phyloP scores from a whole-genome alignment of 768 basidiomycete genomes.

The Pleurotus eryngii region DNA sequence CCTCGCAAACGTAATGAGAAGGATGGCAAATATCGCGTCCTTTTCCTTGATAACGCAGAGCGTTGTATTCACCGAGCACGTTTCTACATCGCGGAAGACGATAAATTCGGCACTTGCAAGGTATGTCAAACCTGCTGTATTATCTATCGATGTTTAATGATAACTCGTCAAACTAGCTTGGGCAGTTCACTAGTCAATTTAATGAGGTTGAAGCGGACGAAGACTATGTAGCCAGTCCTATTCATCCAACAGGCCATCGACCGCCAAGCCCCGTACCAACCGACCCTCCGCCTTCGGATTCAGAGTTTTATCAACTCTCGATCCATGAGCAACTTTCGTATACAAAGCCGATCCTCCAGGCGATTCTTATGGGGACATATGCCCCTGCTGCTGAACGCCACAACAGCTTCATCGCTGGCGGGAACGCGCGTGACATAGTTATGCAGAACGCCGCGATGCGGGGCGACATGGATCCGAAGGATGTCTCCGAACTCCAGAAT shows the following conservation, averaged over 20 bases:
- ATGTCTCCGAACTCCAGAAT: conserved; percentile 32
- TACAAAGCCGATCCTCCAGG: conserved; percentile 57
- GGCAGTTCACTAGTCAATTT: conserved; percentile 48
- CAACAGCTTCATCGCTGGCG: conserved; percentile 56
- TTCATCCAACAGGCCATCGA: conserved; percentile 19
- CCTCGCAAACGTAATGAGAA: conserved; percentile 34
- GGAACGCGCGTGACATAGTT: conserved; percentile 39
- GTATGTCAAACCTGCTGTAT: conserved; percentile 25
- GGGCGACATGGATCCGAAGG: conserved; percentile 39
- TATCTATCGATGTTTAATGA: neutral
- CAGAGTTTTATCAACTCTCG: conserved; percentile 44
- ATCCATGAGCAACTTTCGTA: conserved; percentile 63
- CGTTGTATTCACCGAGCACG: conserved; percentile 40
- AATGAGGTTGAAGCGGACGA: conserved; percentile 37
- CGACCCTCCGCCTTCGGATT: conserved; percentile 38
- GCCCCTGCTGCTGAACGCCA: conserved; percentile 49
- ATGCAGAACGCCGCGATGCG: conserved; percentile 30
- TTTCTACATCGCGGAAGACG: conserved; percentile 58
- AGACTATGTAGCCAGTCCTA: conserved; percentile 26
- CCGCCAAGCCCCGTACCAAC: conserved; percentile 37
- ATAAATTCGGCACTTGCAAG: conserved; percentile 61
- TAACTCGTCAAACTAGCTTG: conserved; percentile 35
- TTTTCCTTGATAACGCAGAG: conserved; percentile 54
- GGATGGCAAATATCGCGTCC: conserved; percentile 45
- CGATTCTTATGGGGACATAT: conserved; percentile 56